Base-by-base conservation (phyloP, 202 grass and related monocot species). In the Sporobolus alterniflorus region DNA sequence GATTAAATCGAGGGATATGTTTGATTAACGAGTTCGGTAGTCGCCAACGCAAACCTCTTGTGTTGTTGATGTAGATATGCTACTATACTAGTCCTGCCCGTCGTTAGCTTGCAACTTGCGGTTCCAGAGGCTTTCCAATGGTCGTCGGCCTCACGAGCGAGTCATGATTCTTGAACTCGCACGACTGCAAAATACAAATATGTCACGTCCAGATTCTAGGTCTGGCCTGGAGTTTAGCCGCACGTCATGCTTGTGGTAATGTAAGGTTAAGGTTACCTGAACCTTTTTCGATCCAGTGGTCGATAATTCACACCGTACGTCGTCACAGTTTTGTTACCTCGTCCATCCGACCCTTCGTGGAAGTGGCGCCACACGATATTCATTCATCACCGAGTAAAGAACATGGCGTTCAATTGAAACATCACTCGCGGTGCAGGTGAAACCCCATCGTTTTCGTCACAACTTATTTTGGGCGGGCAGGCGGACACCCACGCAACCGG, bases 11-110 rank as follows among this genome's bases (percentile, higher is more conserved):
- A 32, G 41, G 18, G 83, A 79, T 86, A 73, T 67, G 32, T 74
- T 86, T 83, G 41, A 74, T 78, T 83, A 79, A 21, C 40, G 79
- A 21, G 79, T 73, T 86, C 4, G 73, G 83, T 78, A 39, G 60
- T 32, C 26, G 26, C 21, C 24, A 14, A 82, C 78, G 78, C 24
- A 29, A 85, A 21, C 64, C 4, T 72, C 67, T 2, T 66, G 65
- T 49, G n/a, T 67, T 31, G 28, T 15, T 64, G 24, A 79, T 34
- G 5, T 51, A 33, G 61, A 33, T 64, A 64, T 18, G 30, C 61
- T 34, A 51, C 44, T 34, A 51, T 16, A 31, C 20, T 44, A 69
- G 16, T 16, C 12, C 1, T 5, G 41, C 26, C 26, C 24, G 33
- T 24, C 2, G 16, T 46, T 48, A 32, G 26, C 18, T 78, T 36